Evolutionary conservation across 2,329 filamentous ascomycete species (phyloP).

Genomic region (Colletotrichum nymphaeae): DNA sequence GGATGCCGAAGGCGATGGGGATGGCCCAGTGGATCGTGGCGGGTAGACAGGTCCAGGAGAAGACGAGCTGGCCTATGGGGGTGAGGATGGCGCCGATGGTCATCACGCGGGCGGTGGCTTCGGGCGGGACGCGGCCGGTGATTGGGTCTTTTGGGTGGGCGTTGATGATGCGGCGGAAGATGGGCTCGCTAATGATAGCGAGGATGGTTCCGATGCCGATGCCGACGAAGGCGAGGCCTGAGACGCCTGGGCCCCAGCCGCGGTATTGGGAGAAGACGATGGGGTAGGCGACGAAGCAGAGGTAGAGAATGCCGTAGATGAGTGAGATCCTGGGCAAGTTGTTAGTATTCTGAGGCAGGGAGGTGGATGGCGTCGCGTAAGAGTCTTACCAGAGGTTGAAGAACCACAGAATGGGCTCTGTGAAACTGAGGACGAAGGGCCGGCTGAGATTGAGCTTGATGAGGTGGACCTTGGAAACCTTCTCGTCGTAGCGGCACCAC

Average conservation of each 20-base stretch:
- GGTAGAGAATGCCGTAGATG: constrained; percentile 87
- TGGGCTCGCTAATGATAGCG: constrained; percentile 72
- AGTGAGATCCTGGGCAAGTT: constrained; percentile 73
- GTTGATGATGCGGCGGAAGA: constrained; percentile 83
- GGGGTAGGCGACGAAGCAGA: constrained; percentile 92
- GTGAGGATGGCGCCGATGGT: constrained; percentile 81
- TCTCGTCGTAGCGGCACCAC: constrained; percentile 85
- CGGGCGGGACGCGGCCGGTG: constrained; percentile 79
- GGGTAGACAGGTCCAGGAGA: constrained; percentile 89
- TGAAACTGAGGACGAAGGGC: constrained; percentile 81
- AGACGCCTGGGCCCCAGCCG: constrained; percentile 80
- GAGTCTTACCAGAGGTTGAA: constrained; percentile 71
- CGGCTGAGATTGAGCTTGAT: constrained; percentile 81
- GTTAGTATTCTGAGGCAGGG: neutral
- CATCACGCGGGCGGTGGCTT: constrained; percentile 84
- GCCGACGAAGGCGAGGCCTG: constrained; percentile 83
- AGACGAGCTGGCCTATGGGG: constrained; percentile 84
- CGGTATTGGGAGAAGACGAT: constrained; percentile 81
- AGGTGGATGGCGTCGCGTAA: too few species aligned
- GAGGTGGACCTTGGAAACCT: constrained; percentile 70
- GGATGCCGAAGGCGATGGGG: constrained; percentile 81
- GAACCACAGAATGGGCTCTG: constrained; percentile 83
- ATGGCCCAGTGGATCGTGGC: constrained; percentile 83
- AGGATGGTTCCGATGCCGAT: constrained; percentile 73
- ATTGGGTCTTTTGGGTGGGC: constrained; percentile 78